A percentile compares a stretch with the other conserved stretches of the same genome.
These are phyloP conservation scores for Pseudogymnoascus sp. DNA, from an alignment of 2,329 filamentous ascomycete genomes.

Conservation along the genomic window DNA sequence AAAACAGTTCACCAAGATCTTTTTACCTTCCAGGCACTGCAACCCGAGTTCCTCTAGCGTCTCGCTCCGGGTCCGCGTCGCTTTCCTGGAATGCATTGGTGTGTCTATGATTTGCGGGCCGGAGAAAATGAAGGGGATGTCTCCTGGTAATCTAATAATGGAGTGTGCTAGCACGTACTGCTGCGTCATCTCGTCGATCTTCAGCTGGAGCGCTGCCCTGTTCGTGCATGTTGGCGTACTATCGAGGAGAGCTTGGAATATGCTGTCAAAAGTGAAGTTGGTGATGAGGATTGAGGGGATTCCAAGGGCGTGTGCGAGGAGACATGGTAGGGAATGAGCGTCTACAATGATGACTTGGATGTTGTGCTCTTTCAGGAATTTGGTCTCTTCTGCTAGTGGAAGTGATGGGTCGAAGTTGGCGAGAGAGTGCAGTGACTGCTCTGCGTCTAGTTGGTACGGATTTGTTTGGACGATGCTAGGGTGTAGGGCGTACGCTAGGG, in stretches of 20 bases:
- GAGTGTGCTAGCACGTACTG: slow-evolving; percentile 14
- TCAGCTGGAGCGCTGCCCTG: slow-evolving; percentile 5
- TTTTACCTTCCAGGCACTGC: slow-evolving; percentile 9
- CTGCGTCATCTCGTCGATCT: slow-evolving; percentile 14
- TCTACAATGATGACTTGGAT: slow-evolving; percentile 13
- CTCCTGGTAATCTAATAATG: slow-evolving; percentile 15
- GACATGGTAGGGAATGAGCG: slow-evolving; percentile 12
- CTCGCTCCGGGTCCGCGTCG: slow-evolving; percentile 9
- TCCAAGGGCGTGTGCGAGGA: slow-evolving; percentile 11
- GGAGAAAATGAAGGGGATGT: slow-evolving; percentile 14
- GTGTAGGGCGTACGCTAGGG: slow-evolving; percentile 10
- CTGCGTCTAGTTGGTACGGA: slow-evolving; percentile 13
- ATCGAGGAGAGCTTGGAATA: slow-evolving; percentile 13
- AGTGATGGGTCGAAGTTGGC: slow-evolving; percentile 10
- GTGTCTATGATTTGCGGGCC: slow-evolving; percentile 12
- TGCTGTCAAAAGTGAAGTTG: slow-evolving; percentile 17
- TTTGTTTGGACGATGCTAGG: slow-evolving; percentile 13
- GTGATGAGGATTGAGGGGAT: slow-evolving; percentile 14
- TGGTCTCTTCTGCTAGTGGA: slow-evolving; percentile 10
- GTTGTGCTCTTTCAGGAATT: slow-evolving; percentile 11
- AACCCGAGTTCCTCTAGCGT: slow-evolving; percentile 7
- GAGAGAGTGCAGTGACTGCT: slow-evolving; percentile 13
- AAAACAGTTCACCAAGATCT: slow-evolving; percentile 13
- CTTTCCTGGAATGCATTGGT: slow-evolving; percentile 16
- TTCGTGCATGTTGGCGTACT: slow-evolving; percentile 9